Evolutionary conservation across 108 stramenopile species (phyloP).

Genomic region (Cyclotella sp.): DNA sequence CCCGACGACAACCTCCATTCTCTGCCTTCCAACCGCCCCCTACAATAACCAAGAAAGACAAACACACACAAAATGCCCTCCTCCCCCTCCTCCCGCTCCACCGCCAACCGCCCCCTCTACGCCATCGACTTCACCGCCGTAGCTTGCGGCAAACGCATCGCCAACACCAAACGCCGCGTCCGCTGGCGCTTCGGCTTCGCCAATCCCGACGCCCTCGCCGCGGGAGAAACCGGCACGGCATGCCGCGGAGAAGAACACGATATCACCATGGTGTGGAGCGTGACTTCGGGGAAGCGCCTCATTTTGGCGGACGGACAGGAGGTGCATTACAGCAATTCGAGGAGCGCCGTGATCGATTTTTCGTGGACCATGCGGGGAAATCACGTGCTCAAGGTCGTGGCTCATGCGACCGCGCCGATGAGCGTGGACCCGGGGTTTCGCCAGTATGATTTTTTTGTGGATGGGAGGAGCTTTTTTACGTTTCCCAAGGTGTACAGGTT

Average conservation of each 20-base stretch:
- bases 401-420: constrained; percentile 87
- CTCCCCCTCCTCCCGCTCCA: constrained; percentile 21
- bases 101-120: constrained; percentile 62
- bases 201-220: constrained; percentile 79
- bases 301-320: constrained; percentile 84
- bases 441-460: constrained; percentile 92
- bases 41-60: not conserved
- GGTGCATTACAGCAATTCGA: constrained; percentile 72
- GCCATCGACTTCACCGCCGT: constrained; percentile 91
- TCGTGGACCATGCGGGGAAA: constrained; percentile 88
- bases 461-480: constrained; percentile 86
- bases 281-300: constrained; percentile 85
- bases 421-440: constrained; percentile 80
- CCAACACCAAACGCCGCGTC: constrained; percentile 85
- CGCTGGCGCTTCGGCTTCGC: constrained; percentile 94
- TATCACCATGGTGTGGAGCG: constrained; percentile 85
- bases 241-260: constrained; percentile 94
- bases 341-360: constrained; percentile 81
- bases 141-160: constrained; percentile 86
- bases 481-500: constrained; percentile 90
- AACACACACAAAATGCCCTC: not conserved
- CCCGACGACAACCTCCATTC: too few relatives aligned
- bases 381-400: constrained; percentile 88
- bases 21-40: too few relatives aligned
- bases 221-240: constrained; percentile 85